These are phyloP conservation scores for Tetrastigma voinierianum DNA, from an alignment of 164 flowering plant genomes.

Conservation along the genomic window DNA sequence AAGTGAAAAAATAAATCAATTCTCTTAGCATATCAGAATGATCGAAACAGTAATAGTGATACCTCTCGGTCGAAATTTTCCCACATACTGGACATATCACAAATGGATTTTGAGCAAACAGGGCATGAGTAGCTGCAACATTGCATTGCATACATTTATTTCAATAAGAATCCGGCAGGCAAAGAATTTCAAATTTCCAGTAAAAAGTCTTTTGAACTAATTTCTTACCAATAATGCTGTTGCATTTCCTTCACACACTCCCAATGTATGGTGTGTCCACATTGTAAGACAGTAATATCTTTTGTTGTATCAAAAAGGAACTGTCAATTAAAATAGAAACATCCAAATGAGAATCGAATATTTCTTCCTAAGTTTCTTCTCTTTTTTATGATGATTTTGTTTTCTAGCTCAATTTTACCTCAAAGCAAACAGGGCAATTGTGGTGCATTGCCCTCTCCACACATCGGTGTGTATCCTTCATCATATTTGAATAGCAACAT, in stretches of 20 bases:
- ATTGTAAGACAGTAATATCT: conserved; percentile 61
- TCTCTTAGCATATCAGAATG: no score
- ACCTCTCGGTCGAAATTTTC: conserved; percentile 75
- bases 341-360: neutral
- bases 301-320: conserved; percentile 77
- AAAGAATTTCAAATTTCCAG: neutral
- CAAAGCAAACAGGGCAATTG: conserved; percentile 87
- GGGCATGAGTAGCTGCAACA: conserved; percentile 75
- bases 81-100: conserved; percentile 78
- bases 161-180: neutral
- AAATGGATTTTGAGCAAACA: conserved; percentile 74
- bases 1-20: neutral
- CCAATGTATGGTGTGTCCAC: conserved; percentile 85
- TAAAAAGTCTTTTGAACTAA: neutral
- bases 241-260: conserved; percentile 80
- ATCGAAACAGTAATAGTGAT: conserved; percentile 6
- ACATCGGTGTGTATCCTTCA: conserved; percentile 66
- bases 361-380: neutral
- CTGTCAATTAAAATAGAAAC: conserved; percentile 36
- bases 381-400: neutral
- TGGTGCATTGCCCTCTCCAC: conserved; percentile 93
- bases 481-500: conserved; percentile 65
- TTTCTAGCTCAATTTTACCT: conserved; percentile 40
- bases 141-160: neutral
- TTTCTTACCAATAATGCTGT: conserved; percentile 56